A percentile compares a stretch with the other conserved stretches of the same genome.
phyloP scores from a whole-genome alignment of 352 stramenopile genomes.

The Pythium graminicola region DNA sequence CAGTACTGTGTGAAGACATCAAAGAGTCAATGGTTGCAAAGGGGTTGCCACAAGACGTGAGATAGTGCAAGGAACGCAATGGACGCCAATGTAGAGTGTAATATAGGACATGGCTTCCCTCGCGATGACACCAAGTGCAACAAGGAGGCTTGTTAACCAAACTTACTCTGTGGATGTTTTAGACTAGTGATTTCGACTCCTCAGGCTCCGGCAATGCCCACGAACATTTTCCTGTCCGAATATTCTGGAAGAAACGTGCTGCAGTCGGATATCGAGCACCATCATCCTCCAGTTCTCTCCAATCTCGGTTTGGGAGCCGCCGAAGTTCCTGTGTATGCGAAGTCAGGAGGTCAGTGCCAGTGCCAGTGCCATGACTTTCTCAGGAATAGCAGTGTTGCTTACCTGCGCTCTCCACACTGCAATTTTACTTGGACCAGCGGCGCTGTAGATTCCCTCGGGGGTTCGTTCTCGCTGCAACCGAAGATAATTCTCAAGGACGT shows the following conservation, averaged over 20 bases:
- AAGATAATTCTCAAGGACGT: slow-evolving; percentile 52
- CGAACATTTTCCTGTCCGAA: slow-evolving; percentile 29
- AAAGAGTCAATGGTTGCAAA: background rate
- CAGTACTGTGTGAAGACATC: slow-evolving; percentile 10
- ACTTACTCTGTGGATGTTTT: no score
- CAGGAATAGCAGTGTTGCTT: no score
- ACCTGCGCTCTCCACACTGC: slow-evolving; percentile 29
- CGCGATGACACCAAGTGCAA: no score
- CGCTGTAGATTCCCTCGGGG: slow-evolving; percentile 40
- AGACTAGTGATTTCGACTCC: no score
- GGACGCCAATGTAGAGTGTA: slow-evolving; percentile 20
- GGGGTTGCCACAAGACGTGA: background rate
- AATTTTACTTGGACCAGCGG: slow-evolving; percentile 45
- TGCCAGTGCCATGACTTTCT: no score
- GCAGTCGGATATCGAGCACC: slow-evolving; percentile 20
- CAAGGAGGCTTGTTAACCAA: no score
- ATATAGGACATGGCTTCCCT: slow-evolving; percentile 5
- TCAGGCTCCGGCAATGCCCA: slow-evolving; percentile 30
- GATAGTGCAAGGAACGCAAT: background rate
- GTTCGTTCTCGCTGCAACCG: slow-evolving; percentile 46
- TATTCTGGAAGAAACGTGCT: slow-evolving; percentile 41
- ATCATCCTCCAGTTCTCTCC: slow-evolving; percentile 46
- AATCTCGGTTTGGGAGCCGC: slow-evolving; percentile 14
- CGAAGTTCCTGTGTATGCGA: slow-evolving; percentile 20
- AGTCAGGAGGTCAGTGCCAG: no score